Evolutionary conservation across 495 filamentous ascomycete species (phyloP), one percentile per base, ranked within the genome.

Genomic region (Hyaloscypha hepaticicola): DNA sequence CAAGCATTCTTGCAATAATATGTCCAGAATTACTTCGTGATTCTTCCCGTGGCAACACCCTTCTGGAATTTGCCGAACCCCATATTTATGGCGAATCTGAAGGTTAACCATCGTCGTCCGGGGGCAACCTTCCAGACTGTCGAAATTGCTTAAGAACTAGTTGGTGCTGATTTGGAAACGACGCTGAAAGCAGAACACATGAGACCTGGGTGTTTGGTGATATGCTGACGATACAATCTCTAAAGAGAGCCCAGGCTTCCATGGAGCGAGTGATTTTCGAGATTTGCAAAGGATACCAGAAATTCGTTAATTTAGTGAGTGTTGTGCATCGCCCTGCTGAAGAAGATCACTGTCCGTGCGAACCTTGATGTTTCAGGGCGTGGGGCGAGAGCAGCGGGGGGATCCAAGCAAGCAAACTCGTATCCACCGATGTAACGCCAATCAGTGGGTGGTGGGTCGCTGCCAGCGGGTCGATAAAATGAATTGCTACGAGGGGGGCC

Each of bases 291-390:
- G 38, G 4, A 4, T 16, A 16, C 31, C 31, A 45, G 38, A 45
- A 45, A 45, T 19, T 19, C 7, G 38, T 33, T 6, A 33, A 16
- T 45, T 45, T 45, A 16, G 38, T 16, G 38, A 45, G 38, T 19
- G 38, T 11, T 16, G 11, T 45, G 38, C 16, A 16, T 3, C 9
- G 0, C 11, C 38, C 38, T 16, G 22, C 25, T 51, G 33, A 60
- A 38, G 58, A 41, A 49, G 21, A 51, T 60, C 45, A 60, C 31
- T 27, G 58, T 51, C 58, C 25, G 34, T 26, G 58, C 58, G 58
- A 60, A 60, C 29, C 58, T n/a, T 60, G 45, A 50, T 28, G 45
- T 60, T 60, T 51, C 45, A 60, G 57, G 5, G 16, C 11, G 34
- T 29, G 25, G 34, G 38, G 8, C 41, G 41, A 60, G 45, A 19